Evolutionary conservation across 805 yeast genomes (phyloP), one percentile per base, ranked within the genome.

Genomic region (Kluyveromyces lactis): DNA sequence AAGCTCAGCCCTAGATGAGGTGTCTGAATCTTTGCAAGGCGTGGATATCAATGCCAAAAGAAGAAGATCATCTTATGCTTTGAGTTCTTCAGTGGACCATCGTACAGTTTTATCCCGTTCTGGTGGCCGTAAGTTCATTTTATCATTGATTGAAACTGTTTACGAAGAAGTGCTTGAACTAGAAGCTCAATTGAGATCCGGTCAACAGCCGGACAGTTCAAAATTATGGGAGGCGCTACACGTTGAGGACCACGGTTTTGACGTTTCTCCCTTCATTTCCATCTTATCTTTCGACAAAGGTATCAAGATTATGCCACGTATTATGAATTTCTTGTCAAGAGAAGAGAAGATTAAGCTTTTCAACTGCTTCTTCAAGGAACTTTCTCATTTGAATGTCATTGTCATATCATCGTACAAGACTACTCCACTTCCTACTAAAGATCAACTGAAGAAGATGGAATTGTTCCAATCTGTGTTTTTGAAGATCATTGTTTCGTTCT

Each of bases 221-320:
- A 71, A 67, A 18, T 69, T 89, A 50, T 86, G 95, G 95, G 81
- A 80, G 28, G 72, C 87, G 2, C 70, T 87, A 46, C 83, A 77
- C 53, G 74, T 87, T 38, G 76, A 77, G 47, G 89, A 82, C 46
- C 76, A 74, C 41, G 43, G 55, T 36, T 48, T 48, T 42, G 75
- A 79, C 40, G 77, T 77, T 21, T 81, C 81, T 55, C 92, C 95
- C 28, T 89, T 89, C 53, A 75, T 87, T 39, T 86, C 87, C 48
- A 77, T 86, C 56, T 71, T 90, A 48, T 76, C 84, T 19, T 83
- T 81, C 56, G 85, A 85, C 52, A 90, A 90, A 64, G 92, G 95
- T 41, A 78, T 86, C 68, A 89, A 86, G 61, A 73, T 86, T 27
- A 79, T 90, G 66, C 87, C 92, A 38, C 79, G 98, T 63, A 72